phyloP scores from a whole-genome alignment of 495 filamentous ascomycete species.

The Saxophila tyrrhenica region DNA sequence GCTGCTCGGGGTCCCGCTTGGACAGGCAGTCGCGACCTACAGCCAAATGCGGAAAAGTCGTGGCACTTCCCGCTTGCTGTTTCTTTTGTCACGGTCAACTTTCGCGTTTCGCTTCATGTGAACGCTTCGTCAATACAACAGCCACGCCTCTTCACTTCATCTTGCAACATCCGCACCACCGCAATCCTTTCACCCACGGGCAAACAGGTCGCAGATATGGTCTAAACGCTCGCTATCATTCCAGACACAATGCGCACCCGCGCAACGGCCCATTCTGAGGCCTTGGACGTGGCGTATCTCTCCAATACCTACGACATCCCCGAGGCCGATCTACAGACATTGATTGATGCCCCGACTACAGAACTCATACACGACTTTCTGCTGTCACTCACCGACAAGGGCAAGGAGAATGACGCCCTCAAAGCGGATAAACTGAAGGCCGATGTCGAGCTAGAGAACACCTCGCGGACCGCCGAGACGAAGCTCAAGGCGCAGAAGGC shows the following conservation, averaged over 20 bases:
- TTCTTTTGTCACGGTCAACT: background rate
- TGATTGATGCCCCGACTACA: constrained; percentile 60
- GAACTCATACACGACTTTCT: constrained; percentile 65
- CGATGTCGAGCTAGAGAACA: constrained; percentile 88
- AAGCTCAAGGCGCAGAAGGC: constrained; percentile 68
- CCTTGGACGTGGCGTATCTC: constrained; percentile 64
- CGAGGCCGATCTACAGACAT: constrained; percentile 50
- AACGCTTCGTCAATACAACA: no score
- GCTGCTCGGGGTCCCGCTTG: background rate
- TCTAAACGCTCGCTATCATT: background rate
- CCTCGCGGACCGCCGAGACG: constrained; percentile 66
- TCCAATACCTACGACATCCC: constrained; percentile 63
- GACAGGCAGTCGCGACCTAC: background rate
- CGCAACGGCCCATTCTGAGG: constrained; percentile 24
- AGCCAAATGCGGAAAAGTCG: background rate
- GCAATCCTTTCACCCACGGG: no score
- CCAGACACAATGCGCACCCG: constrained; percentile 10
- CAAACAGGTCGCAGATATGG: no score
- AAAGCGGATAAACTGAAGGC: constrained; percentile 72
- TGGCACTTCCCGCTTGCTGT: background rate
- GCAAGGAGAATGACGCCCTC: constrained; percentile 65
- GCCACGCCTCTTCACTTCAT: no score
- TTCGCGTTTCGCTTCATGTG: background rate
- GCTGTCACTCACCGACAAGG: constrained; percentile 53
- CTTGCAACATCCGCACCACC: background rate